A percentile compares a stretch with the other conserved stretches of the same genome.
These are phyloP conservation scores for Mikania micrantha DNA, from an alignment of 129 eudicot species.

Conservation along the genomic window DNA sequence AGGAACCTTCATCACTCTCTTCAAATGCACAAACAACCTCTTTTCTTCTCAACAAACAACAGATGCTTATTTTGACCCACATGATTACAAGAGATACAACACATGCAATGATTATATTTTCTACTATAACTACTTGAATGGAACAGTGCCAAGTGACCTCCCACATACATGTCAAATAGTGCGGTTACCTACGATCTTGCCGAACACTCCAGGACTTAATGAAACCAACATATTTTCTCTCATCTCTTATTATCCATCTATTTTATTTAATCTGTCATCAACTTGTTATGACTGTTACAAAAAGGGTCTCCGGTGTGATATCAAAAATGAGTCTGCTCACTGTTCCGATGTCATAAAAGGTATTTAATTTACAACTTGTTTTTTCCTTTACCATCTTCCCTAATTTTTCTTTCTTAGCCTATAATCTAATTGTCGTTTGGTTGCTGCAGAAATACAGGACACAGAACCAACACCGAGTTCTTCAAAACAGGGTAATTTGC, in stretches of 20 bases:
- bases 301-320: slow-evolving; percentile 9
- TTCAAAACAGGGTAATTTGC: neutral
- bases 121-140: neutral
- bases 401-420: too few species aligned
- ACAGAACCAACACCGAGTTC: neutral
- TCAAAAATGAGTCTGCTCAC: neutral
- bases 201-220: neutral
- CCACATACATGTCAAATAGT: slow-evolving; percentile 12
- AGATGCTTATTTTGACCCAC: neutral
- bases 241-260: neutral
- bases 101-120: neutral
- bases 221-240: slow-evolving; percentile 9
- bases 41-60: too few species aligned
- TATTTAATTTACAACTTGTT: neutral
- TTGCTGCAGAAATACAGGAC: neutral
- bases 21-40: slow-evolving; percentile 18
- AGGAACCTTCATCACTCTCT: slow-evolving; percentile 13
- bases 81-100: neutral
- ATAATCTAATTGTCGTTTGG: too few species aligned
- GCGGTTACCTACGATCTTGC: neutral
- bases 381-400: neutral
- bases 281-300: slow-evolving; percentile 3
- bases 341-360: neutral
- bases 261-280: slow-evolving; percentile 6
- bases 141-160: slow-evolving; percentile 5